Conservation (phyloP, 2,329 filamentous ascomycete species). For the Cercospora zeae-maydis region DNA sequence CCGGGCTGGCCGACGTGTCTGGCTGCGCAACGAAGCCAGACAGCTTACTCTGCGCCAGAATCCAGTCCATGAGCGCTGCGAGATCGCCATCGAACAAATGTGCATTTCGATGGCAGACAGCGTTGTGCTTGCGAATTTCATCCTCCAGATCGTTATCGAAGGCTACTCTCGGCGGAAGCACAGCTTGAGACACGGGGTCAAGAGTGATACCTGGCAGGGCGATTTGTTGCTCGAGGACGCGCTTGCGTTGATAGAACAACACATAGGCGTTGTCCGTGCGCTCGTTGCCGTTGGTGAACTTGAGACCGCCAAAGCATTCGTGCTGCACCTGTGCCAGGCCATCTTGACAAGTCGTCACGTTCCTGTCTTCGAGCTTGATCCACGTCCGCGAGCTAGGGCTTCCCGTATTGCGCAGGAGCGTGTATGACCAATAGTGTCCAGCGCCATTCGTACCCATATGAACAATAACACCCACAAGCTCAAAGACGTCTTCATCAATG, state of each 20-base stretch:
- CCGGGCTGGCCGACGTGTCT: not conserved
- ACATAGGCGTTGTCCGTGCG: slow-evolving; percentile 76
- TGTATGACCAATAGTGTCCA: slow-evolving; percentile 96
- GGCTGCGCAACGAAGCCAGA: not conserved
- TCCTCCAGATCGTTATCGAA: slow-evolving; percentile 11
- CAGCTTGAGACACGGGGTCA: slow-evolving; percentile 9
- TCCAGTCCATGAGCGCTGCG: slow-evolving; percentile 22
- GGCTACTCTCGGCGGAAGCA: slow-evolving; percentile 20
- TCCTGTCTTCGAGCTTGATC: slow-evolving; percentile 94
- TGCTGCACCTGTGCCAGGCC: slow-evolving; percentile 69
- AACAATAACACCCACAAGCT: slow-evolving; percentile 90
- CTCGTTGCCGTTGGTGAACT: slow-evolving; percentile 57
- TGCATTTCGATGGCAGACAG: slow-evolving; percentile 18
- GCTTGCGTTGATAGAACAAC: slow-evolving; percentile 77
- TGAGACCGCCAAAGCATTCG: slow-evolving; percentile 62
- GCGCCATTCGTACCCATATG: slow-evolving; percentile 90
- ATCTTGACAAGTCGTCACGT: slow-evolving; percentile 63
- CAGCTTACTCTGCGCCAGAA: slow-evolving; percentile 10
- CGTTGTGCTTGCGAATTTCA: slow-evolving; percentile 19
- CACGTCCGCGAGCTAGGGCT: slow-evolving; percentile 59
- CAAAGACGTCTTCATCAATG: slow-evolving; percentile 70
- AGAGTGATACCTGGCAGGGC: slow-evolving; percentile 6
- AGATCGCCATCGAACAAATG: slow-evolving; percentile 29
- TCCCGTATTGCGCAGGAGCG: slow-evolving; percentile 62
- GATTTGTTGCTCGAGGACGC: slow-evolving; percentile 16